Conservation (phyloP, 345 rosid genomes). For the Syzygium grande region DNA sequence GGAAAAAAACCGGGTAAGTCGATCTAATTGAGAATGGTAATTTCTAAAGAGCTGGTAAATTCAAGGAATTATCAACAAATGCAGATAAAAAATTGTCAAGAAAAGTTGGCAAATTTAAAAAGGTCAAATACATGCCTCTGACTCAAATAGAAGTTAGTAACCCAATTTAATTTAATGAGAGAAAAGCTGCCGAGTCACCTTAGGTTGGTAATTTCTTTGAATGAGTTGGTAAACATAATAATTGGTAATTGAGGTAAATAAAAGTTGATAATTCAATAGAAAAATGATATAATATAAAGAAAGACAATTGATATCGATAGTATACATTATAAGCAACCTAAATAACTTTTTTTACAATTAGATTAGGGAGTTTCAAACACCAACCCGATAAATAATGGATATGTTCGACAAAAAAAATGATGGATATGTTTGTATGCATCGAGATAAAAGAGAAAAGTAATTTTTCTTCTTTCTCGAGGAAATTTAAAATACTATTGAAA, state of each 20-base stretch:
- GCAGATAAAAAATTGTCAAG: neutral
- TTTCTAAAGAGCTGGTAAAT: neutral
- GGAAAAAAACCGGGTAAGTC: neutral
- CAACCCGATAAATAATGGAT: too few relatives aligned
- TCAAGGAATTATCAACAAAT: neutral
- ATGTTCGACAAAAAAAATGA: too few relatives aligned
- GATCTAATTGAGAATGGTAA: neutral
- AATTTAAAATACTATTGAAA: too few relatives aligned
- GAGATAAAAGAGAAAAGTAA: too few relatives aligned
- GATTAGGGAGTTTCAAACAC: neutral
- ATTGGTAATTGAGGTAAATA: neutral
- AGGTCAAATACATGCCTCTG: neutral
- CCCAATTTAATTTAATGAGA: neutral
- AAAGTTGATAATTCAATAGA: neutral
- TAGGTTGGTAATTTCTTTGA: neutral
- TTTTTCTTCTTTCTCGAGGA: too few relatives aligned
- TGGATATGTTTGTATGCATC: too few relatives aligned
- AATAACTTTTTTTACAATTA: neutral
- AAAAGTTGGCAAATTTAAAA: neutral
- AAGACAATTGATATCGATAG: neutral
- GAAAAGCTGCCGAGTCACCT: neutral
- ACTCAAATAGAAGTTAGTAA: neutral
- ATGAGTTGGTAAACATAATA: neutral
- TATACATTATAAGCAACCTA: neutral
- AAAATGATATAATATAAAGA: neutral